Percentiles rank a stretch among this genome's conserved stretches.
Conservation (phyloP, 176 grass and related monocot species). For the Zoysia pacifica region DNA sequence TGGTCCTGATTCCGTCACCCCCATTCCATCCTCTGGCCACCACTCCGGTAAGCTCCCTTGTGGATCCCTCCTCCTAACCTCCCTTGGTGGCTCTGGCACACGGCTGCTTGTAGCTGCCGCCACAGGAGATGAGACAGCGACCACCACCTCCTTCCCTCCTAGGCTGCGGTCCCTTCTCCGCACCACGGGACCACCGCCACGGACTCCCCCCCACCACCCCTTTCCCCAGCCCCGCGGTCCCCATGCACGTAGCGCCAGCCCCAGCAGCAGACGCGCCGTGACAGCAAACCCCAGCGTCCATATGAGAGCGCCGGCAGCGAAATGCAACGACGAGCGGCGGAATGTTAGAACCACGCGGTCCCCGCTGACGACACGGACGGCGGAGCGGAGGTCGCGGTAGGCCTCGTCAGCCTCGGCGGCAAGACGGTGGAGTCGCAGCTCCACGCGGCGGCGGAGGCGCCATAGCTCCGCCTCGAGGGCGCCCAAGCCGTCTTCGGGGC, state of each 20-base stretch:
- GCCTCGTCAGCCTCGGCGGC: conserved; percentile 48
- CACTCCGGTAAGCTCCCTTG: conserved; percentile 46
- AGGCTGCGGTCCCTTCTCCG: conserved; percentile 64
- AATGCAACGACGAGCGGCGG: conserved; percentile 61
- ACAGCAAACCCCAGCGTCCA: conserved; percentile 50
- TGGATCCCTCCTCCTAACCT: conserved; percentile 19
- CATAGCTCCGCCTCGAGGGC: conserved; percentile 40
- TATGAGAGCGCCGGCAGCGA: conserved; percentile 44
- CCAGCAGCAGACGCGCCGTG: conserved; percentile 40
- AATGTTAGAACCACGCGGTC: conserved; percentile 66
- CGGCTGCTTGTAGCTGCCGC: conserved; percentile 26
- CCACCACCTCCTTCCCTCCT: conserved; percentile 71
- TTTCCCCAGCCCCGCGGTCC: conserved; percentile 6
- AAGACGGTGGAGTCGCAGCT: conserved; percentile 54
- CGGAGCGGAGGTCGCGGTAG: conserved; percentile 57
- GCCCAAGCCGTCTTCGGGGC: neutral
- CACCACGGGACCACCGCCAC: conserved; percentile 21
- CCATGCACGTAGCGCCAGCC: conserved; percentile 38
- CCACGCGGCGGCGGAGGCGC: conserved; percentile 47
- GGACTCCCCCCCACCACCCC: conserved; percentile 31
- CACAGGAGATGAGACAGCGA: conserved; percentile 33
- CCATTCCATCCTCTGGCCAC: conserved; percentile 50
- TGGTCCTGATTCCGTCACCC: neutral
- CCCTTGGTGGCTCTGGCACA: conserved; percentile 34
- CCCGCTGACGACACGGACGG: conserved; percentile 50